These are phyloP conservation scores for Nakazawaea peltata DNA, from an alignment of 805 yeast genomes.

Conservation along the genomic window DNA sequence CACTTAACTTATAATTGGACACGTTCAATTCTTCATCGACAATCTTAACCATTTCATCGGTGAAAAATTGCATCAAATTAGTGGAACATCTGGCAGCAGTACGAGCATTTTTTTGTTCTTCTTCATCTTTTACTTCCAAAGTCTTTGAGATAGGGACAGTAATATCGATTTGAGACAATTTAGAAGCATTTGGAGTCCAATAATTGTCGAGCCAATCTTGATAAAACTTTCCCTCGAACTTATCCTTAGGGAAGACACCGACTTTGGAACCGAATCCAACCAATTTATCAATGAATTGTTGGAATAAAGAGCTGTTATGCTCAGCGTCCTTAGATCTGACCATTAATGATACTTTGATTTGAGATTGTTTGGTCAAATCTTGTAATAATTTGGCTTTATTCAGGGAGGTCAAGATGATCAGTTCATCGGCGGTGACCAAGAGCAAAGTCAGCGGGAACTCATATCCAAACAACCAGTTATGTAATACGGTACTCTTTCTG, in stretches of 20 bases:
- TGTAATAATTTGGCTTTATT: conserved; percentile 79
- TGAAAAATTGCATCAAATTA: conserved; percentile 72
- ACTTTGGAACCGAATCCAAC: conserved; percentile 36
- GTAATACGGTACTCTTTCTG: conserved; percentile 78
- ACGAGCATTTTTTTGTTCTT: conserved; percentile 57
- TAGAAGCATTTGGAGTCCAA: conserved; percentile 25
- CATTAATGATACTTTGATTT: conserved; percentile 40
- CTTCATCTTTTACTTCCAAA: conserved; percentile 72
- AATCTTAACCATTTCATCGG: conserved; percentile 79
- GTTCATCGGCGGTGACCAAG: conserved; percentile 49
- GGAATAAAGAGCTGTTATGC: conserved; percentile 61
- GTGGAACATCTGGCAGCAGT: conserved; percentile 73
- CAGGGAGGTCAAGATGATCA: conserved; percentile 66
- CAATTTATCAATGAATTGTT: conserved; percentile 42
- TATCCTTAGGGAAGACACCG: conserved; percentile 71
- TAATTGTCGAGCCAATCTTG: conserved; percentile 59
- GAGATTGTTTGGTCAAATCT: conserved; percentile 36
- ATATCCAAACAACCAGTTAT: conserved; percentile 88
- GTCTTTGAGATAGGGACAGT: conserved; percentile 44
- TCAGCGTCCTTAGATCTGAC: conserved; percentile 76
- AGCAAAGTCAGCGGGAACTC: conserved; percentile 92
- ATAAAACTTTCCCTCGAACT: conserved; percentile 76
- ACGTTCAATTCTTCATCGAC: conserved; percentile 82
- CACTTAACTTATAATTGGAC: conserved; percentile 65
- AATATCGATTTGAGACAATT: conserved; percentile 42